Evolutionary conservation across 306 rosid species (phyloP).

Genomic region (Acacia acuminata): DNA sequence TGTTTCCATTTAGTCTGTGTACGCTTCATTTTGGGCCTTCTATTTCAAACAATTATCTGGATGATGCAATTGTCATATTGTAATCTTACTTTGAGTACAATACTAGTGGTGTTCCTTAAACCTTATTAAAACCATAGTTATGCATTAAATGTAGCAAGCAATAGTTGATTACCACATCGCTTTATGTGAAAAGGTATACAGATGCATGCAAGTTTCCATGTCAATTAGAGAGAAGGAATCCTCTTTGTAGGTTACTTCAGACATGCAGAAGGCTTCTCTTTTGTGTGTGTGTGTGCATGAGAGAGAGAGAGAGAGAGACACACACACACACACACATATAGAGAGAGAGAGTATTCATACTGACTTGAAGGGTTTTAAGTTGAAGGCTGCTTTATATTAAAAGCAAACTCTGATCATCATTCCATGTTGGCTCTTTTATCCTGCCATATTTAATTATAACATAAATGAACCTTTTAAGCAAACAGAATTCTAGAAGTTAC

Average conservation of each 20-base stretch:
- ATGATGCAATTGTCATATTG: no score
- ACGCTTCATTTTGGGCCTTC: no score
- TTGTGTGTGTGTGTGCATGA: no score
- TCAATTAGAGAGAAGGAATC: slow-evolving; percentile 11
- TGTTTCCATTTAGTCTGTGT: no score
- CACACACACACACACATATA: neutral
- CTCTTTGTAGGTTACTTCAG: neutral
- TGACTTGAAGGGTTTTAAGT: slow-evolving; percentile 36
- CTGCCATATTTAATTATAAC: slow-evolving; percentile 47
- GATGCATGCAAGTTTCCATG: slow-evolving; percentile 8
- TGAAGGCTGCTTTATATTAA: slow-evolving; percentile 68
- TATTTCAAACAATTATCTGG: no score
- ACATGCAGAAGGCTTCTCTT: slow-evolving; percentile 14
- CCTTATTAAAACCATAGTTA: no score
- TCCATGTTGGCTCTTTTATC: slow-evolving; percentile 88
- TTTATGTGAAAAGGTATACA: neutral
- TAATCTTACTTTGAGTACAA: no score
- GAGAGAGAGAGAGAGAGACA: no score
- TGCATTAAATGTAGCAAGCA: no score
- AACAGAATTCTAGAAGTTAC: neutral
- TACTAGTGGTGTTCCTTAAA: no score
- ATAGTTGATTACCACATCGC: no score
- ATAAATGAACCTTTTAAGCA: slow-evolving; percentile 15
- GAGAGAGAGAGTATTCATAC: no score
- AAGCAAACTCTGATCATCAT: slow-evolving; percentile 60